Evolutionary conservation across 495 filamentous ascomycete species (phyloP).

Genomic region (Letharia columbiana): DNA sequence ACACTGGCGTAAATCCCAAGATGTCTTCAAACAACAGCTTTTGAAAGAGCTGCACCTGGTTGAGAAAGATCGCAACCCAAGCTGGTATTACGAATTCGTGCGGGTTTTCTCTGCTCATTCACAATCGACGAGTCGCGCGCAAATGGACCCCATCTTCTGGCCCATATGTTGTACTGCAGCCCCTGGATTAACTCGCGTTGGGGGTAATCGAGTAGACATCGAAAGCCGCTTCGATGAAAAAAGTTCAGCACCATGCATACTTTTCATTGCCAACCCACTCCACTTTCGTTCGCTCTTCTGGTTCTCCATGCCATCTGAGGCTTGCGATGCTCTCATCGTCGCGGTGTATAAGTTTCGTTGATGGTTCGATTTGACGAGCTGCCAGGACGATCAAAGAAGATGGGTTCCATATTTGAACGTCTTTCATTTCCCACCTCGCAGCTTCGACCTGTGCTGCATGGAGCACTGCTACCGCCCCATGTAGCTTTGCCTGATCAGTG

Average conservation of each 20-base stretch:
- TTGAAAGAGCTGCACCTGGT: background rate
- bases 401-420: constrained; percentile 60
- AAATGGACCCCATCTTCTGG: background rate
- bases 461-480: constrained; percentile 45
- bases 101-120: background rate
- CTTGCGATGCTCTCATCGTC: constrained; percentile 56
- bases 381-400: constrained; percentile 37
- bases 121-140: background rate
- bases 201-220: background rate
- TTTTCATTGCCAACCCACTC: constrained; percentile 91
- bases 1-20: background rate
- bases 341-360: constrained; percentile 45
- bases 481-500: constrained; percentile 29
- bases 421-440: constrained; percentile 48
- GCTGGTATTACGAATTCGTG: background rate
- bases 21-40: background rate
- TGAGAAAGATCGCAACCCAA: background rate
- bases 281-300: constrained; percentile 45
- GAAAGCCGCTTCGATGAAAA: background rate
- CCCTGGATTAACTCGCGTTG: background rate
- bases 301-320: constrained; percentile 53
- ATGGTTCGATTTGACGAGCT: constrained; percentile 25
- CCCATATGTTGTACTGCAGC: background rate
- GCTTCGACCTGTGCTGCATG: constrained; percentile 48
- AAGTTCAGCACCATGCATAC: constrained; percentile 76